Percentiles rank a stretch among this genome's conserved stretches.
phyloP scores from a whole-genome alignment of 331 rosid species.

The Ulmus americana region DNA sequence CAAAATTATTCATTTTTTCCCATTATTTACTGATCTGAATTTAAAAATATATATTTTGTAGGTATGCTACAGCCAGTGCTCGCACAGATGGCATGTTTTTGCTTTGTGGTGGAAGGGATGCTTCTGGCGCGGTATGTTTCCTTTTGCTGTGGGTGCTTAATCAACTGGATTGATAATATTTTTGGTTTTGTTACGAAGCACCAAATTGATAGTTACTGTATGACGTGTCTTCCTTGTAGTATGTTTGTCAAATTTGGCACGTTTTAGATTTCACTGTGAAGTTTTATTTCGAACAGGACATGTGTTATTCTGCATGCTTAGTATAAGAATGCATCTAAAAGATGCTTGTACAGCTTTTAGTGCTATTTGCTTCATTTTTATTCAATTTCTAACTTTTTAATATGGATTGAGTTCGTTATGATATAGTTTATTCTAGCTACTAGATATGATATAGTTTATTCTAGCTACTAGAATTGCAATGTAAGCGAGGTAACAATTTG shows the following conservation, averaged over 20 bases:
- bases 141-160: constrained; percentile 7
- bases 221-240: background rate
- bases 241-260: background rate
- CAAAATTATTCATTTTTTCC: background rate
- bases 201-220: background rate
- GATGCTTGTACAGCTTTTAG: too few relatives aligned
- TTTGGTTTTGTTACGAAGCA: background rate
- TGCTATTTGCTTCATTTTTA: too few relatives aligned
- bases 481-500: too few relatives aligned
- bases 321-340: too few relatives aligned
- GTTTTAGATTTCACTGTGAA: background rate
- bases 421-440: too few relatives aligned
- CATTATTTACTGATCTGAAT: background rate
- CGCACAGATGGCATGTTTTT: constrained; percentile 99
- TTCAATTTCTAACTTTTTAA: too few relatives aligned
- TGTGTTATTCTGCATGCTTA: too few relatives aligned
- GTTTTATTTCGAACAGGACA: background rate
- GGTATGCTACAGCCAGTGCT: constrained; percentile 98
- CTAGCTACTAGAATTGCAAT: too few relatives aligned
- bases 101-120: constrained; percentile 97
- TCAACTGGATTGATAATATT: background rate
- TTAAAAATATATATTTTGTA: constrained; percentile 38
- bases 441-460: too few relatives aligned
- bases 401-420: too few relatives aligned
- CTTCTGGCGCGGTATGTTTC: constrained; percentile 73